Evolutionary conservation across 139 green algal genomes (phyloP).

Genomic region (Chlamydomonas applanata): DNA sequence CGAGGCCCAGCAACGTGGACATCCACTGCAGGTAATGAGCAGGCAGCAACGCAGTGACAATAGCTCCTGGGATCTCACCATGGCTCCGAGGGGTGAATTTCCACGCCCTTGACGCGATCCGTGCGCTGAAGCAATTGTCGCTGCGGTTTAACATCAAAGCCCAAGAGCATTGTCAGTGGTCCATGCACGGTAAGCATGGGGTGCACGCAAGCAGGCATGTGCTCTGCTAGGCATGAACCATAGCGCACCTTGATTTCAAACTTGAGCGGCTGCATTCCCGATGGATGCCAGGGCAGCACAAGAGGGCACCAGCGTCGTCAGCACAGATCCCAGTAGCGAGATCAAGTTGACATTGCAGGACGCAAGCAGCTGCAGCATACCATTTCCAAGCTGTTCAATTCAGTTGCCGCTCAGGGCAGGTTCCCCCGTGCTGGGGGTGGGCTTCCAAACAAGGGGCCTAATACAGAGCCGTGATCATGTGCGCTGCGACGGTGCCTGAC

Average conservation of each 20-base stretch:
- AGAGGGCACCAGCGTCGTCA: no score
- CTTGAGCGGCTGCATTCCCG: constrained; percentile 64
- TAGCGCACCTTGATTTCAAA: constrained; percentile 89
- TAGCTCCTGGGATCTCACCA: constrained; percentile 64
- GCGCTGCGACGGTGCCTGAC: no score
- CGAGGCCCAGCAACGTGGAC: background rate
- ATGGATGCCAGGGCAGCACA: background rate
- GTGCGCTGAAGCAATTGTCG: constrained; percentile 90
- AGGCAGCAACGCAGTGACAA: background rate
- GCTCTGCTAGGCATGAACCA: background rate
- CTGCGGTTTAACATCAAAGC: constrained; percentile 60
- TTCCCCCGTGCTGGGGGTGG: no score
- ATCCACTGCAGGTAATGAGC: no score
- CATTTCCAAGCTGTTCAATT: no score
- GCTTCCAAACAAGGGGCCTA: no score
- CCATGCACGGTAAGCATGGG: background rate
- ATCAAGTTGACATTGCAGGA: no score
- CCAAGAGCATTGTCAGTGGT: background rate
- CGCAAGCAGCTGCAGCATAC: no score
- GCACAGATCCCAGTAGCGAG: no score
- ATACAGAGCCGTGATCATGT: no score
- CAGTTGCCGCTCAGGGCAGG: no score
- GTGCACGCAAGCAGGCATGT: background rate
- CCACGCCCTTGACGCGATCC: constrained; percentile 97
- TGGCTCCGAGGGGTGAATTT: constrained; percentile 97